Evolutionary conservation across 129 eudicot genomes (phyloP).

Genomic region (Arctium minus): DNA sequence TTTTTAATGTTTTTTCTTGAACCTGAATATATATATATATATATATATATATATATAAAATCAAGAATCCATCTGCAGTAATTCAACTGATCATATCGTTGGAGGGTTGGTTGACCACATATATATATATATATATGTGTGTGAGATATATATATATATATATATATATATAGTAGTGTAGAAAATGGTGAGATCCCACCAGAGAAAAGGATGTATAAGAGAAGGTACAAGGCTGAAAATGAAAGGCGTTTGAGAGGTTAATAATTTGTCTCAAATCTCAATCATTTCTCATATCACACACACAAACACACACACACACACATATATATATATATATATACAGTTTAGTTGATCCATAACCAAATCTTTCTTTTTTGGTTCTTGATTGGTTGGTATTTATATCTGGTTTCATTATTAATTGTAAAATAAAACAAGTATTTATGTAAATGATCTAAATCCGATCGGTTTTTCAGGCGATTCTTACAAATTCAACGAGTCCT

Average conservation of each 20-base stretch:
- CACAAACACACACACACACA: no score
- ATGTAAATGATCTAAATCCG: background rate
- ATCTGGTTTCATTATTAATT: background rate
- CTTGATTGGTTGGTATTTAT: background rate
- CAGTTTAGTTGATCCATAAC: constrained; percentile 24
- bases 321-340: background rate
- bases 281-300: background rate
- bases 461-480: background rate
- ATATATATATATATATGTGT: background rate
- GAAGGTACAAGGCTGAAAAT: constrained; percentile 25
- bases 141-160: constrained; percentile 2
- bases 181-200: constrained; percentile 33
- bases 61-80: background rate
- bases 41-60: background rate
- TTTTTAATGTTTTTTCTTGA: no score
- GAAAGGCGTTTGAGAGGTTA: constrained; percentile 17
- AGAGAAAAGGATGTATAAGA: constrained; percentile 21
- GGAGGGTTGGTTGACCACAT: constrained; percentile 26
- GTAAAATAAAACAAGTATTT: background rate
- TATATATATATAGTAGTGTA: background rate
- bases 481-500: no score
- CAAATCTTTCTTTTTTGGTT: constrained; percentile 9
- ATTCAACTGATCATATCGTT: background rate
- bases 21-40: no score
- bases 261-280: constrained; percentile 16